Base-by-base conservation (phyloP, 495 filamentous ascomycete species). In the Penicillium taxi region DNA sequence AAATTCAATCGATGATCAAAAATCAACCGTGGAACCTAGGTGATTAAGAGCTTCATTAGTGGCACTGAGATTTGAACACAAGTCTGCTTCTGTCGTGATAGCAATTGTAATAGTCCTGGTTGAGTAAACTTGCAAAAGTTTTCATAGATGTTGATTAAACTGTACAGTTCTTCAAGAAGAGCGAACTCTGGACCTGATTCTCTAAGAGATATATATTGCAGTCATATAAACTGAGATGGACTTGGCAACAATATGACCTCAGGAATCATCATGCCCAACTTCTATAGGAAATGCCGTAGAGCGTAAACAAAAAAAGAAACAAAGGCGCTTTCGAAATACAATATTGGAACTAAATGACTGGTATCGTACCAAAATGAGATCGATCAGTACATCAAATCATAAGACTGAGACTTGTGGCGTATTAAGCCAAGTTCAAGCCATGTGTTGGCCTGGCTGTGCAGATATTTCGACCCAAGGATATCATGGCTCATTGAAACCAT, bases 311-410 rank as follows among this genome's bases (percentile, higher is more conserved):
- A 30, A 33, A 45, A 15, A 11, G 11, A 27, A 33, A 32, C 21
- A 39, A 16, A 32, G 32, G 28, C 26, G 38, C 37, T 53, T n/a
- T 31, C 24, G 27, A 18, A 33, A 26, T 34, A 43, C 5, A 41
- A 29, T 41, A 14, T 17, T 28, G 1, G 21, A 36, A 40, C 19
- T 20, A 39, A 34, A 32, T 43, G 37, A 34, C 21, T 40, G 35
- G 32, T 48, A 50, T 44, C 35, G 41, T 43, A 37, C 35, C 41
- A 39, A 53, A 41, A 31, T 50, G 44, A 45, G 21, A 40, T 39
- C 34, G 9, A 48, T 41, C 36, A 42, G 46, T 36, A 41, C 37
- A 34, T 45, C 25, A 48, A 38, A 47, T 47, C 39, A 39, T 50
- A 23, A 43, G 19, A 38, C 7, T 21, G 32, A 9, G 7, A 6